Evolutionary conservation across 257 asterid species (phyloP).

Genomic region (Scutellaria minor): DNA sequence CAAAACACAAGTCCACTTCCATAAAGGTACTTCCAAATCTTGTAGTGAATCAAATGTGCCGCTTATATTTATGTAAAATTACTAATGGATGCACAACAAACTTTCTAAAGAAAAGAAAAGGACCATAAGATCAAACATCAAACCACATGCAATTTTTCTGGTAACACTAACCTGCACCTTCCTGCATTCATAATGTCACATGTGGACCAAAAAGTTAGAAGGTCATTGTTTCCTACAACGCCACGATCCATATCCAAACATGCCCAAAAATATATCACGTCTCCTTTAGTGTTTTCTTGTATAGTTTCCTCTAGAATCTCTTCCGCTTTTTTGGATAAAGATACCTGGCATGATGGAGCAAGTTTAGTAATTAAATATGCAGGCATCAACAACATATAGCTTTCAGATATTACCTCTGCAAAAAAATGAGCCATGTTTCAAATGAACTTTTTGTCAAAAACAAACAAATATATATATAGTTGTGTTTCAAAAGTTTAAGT

Average conservation of each 20-base stretch:
- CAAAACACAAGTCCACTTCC: background rate
- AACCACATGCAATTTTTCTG: slow-evolving; percentile 22
- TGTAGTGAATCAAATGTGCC: background rate
- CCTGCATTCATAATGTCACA: slow-evolving; percentile 96
- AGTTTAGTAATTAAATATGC: slow-evolving; percentile 18
- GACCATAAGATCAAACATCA: slow-evolving; percentile 13
- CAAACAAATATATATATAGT: too few species aligned
- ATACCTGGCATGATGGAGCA: slow-evolving; percentile 58
- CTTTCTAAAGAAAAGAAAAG: slow-evolving; percentile 1
- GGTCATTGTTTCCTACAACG: slow-evolving; percentile 61
- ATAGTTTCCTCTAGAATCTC: slow-evolving; percentile 73
- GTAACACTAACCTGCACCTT: slow-evolving; percentile 81
- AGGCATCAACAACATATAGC: slow-evolving; percentile 10
- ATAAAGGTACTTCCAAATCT: slow-evolving; percentile 9
- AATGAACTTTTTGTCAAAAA: too few species aligned
- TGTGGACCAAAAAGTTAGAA: slow-evolving; percentile 92
- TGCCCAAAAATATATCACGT: slow-evolving; percentile 88
- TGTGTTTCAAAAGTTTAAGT: too few species aligned
- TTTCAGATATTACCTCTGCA: background rate
- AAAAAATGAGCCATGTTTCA: too few species aligned
- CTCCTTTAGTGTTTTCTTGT: slow-evolving; percentile 74
- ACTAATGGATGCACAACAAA: slow-evolving; percentile 11
- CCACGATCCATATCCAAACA: slow-evolving; percentile 72
- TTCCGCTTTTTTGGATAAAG: slow-evolving; percentile 80
- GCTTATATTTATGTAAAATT: slow-evolving; percentile 9